Evolutionary conservation across 805 yeast genomes (phyloP), one percentile per base, ranked within the genome.

Genomic region (Ogataea methanolica): DNA sequence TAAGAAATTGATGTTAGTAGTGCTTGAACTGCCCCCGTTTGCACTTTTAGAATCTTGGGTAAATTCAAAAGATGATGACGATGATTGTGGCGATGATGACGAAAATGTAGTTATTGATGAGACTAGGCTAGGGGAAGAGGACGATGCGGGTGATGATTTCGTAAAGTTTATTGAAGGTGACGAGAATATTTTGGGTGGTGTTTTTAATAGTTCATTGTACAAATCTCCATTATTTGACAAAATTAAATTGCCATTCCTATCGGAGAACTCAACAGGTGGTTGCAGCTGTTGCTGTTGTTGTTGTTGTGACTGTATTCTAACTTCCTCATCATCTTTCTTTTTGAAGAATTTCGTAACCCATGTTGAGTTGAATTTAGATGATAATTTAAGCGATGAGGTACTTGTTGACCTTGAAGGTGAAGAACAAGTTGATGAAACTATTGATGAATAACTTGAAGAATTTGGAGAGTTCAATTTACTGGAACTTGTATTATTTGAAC

Each of bases 21-120:
- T 34, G 16, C 39, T 43, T 45, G 12, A 26, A 19, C 4, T 26
- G 31, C 9, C 9, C 12, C 31, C 31, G 31, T 26, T 26, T 1
- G 55, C 41, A 14, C 44, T 56, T 19, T 46, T 43, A 14, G 15
- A 26, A 9, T 48, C 31, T n/a, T 56, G 57, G 17, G 33, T 33
- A 34, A 49, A 48, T 36, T 60, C 62, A 33, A 58, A 49, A 2
- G 65, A 61, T 3, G 61, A 50, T 33, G 54, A 35, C 6, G 66
- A 60, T 1, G 69, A 64, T 21, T 62, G 64, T 6, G 65, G 62
- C 14, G 67, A 64, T 8, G 65, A 61, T 11, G 67, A 64, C 7
- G 61, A 52, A 29, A 52, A 50, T 12, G 57, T 46, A 8, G 62
- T 58, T 8, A 50, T 50, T 4, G 63, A 53, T 4, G 65, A 59